Conservation (phyloP, 1,284 basidiomycete species). For the Chalciporus sp. region DNA sequence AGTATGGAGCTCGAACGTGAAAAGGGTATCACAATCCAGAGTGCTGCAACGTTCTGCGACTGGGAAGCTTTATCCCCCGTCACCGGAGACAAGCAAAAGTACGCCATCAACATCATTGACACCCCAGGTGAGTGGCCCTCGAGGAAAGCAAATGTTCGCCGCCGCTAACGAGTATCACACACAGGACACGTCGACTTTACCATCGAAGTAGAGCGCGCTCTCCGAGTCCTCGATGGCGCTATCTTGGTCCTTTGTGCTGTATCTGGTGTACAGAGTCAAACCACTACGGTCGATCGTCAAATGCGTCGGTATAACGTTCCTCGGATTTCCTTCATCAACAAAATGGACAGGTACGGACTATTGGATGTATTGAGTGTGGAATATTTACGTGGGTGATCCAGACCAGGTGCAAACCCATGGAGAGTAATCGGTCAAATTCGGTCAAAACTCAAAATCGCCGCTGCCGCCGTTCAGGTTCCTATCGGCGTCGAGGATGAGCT, state of each 20-base stretch:
- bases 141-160: background rate
- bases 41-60: constrained; percentile 97
- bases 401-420: constrained; percentile 97
- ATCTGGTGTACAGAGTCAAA: constrained; percentile 96
- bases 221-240: constrained; percentile 96
- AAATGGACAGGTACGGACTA: constrained; percentile 86
- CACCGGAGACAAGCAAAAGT: constrained; percentile 75
- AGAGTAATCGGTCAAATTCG: constrained; percentile 93
- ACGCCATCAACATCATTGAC: constrained; percentile 98
- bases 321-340: constrained; percentile 96
- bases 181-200: constrained; percentile 98
- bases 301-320: constrained; percentile 98
- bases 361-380: background rate
- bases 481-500: constrained; percentile 93
- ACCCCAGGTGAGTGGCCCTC: constrained; percentile 73
- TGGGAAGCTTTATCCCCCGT: constrained; percentile 81
- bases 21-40: constrained; percentile 99
- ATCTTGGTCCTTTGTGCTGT: constrained; percentile 97
- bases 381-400: constrained; percentile 30
- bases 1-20: constrained; percentile 99
- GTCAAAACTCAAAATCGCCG: constrained; percentile 88
- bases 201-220: constrained; percentile 96
- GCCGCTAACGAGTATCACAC: constrained; percentile 2
- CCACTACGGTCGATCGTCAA: constrained; percentile 98
- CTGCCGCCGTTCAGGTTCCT: constrained; percentile 95